A percentile compares a stretch with the other conserved stretches of the same genome.
Conservation (phyloP, 1,284 basidiomycete species). For the Pseudomicrostroma phylloplanum region DNA sequence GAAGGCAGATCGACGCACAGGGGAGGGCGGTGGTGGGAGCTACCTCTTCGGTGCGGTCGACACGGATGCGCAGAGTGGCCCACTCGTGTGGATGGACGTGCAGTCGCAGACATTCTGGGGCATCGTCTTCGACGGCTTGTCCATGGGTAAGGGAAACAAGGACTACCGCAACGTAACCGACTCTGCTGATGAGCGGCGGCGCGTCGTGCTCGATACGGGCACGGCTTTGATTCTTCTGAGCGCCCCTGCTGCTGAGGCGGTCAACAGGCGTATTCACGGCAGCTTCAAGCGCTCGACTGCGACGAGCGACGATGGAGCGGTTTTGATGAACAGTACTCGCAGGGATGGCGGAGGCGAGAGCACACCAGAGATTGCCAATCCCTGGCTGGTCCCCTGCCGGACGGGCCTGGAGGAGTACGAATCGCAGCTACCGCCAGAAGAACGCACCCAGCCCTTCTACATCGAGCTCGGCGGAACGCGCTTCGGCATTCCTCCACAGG, state of each 20-base stretch:
- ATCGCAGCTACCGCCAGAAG: conserved; percentile 10
- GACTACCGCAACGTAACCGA: neutral
- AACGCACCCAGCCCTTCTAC: conserved; percentile 22
- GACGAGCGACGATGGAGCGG: neutral
- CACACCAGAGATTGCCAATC: conserved; percentile 14
- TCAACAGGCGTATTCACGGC: conserved; percentile 28
- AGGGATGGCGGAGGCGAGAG: conserved; percentile 7
- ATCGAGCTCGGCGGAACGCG: conserved; percentile 21
- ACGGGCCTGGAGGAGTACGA: conserved; percentile 32
- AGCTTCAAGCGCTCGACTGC: neutral
- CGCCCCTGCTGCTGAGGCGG: conserved; percentile 17
- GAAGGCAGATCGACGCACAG: conserved; percentile 34
- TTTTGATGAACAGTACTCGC: no score
- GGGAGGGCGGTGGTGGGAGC: conserved; percentile 31
- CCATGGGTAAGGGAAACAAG: neutral
- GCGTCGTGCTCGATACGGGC: conserved; percentile 35
- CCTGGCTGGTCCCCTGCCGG: conserved; percentile 33
- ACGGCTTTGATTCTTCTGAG: conserved; percentile 31
- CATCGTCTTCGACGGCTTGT: neutral
- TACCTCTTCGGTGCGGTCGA: conserved; percentile 37
- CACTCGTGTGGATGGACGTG: neutral
- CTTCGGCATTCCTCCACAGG: conserved; percentile 30
- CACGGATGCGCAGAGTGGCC: conserved; percentile 7
- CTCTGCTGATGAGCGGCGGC: conserved; percentile 3
- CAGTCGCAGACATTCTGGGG: neutral